Evolutionary conservation across 441 rosid genomes (phyloP).

Genomic region (Rhodomyrtus psidioides): DNA sequence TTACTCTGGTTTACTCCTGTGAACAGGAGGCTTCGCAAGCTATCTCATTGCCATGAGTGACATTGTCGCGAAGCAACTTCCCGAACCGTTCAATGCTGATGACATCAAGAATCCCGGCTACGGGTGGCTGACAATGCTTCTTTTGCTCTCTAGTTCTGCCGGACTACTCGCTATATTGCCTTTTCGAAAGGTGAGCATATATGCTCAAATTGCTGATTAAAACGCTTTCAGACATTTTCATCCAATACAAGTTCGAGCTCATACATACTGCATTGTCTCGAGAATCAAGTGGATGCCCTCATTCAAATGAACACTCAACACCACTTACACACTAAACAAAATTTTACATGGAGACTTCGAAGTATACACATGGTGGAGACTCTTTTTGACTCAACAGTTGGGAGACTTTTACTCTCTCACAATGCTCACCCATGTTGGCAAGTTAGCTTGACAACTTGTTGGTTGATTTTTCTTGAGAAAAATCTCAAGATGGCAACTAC

Average conservation of each 20-base stretch:
- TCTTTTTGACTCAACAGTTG: neutral
- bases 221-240: neutral
- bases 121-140: neutral
- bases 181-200: neutral
- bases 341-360: neutral
- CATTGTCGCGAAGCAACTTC: neutral
- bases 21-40: neutral
- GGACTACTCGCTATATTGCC: neutral
- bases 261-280: neutral
- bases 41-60: neutral
- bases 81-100: neutral
- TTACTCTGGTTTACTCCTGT: neutral
- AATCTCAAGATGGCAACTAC: neutral
- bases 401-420: neutral
- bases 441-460: neutral
- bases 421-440: neutral
- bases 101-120: neutral
- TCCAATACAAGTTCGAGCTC: neutral
- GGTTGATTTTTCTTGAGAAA: neutral
- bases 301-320: neutral
- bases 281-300: neutral
- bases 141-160: neutral
- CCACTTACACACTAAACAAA: neutral
- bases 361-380: neutral
- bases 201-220: neutral